These are phyloP conservation scores for Alternaria sp. DNA, from an alignment of 2,329 filamentous ascomycete species.

Conservation along the genomic window DNA sequence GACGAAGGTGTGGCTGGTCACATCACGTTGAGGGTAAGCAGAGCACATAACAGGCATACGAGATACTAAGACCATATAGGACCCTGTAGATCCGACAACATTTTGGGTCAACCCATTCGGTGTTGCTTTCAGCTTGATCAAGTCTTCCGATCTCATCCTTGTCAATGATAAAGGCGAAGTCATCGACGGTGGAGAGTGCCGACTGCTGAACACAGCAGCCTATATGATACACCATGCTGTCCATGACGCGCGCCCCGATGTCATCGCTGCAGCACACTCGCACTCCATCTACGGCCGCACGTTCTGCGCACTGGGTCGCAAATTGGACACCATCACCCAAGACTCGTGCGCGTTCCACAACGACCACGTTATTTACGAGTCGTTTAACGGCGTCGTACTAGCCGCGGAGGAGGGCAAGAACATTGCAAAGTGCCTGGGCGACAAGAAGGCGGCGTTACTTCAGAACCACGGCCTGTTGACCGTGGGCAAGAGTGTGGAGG, in stretches of 20 bases:
- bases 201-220: slow-evolving; percentile 56
- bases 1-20: slow-evolving; percentile 66
- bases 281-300: slow-evolving; percentile 68
- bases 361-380: slow-evolving; percentile 62
- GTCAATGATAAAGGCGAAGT: slow-evolving; percentile 69
- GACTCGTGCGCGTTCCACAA: slow-evolving; percentile 65
- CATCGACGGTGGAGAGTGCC: slow-evolving; percentile 65
- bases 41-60: background rate
- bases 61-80: slow-evolving; percentile 29
- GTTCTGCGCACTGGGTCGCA: slow-evolving; percentile 69
- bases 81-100: slow-evolving; percentile 66
- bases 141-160: slow-evolving; percentile 72
- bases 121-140: slow-evolving; percentile 69
- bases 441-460: slow-evolving; percentile 62
- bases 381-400: slow-evolving; percentile 64
- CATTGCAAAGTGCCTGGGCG: slow-evolving; percentile 59
- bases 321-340: slow-evolving; percentile 67
- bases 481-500: slow-evolving; percentile 60
- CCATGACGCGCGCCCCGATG: slow-evolving; percentile 66
- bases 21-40: slow-evolving; percentile 64
- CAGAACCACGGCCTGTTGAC: slow-evolving; percentile 65
- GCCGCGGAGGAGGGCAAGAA: slow-evolving; percentile 63
- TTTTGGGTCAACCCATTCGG: slow-evolving; percentile 77
- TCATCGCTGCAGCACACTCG: slow-evolving; percentile 66
- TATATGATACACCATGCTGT: slow-evolving; percentile 70